These are phyloP conservation scores for Microbotryum lychnidis-dioicae DNA, from an alignment of 1,284 basidiomycete genomes.

Conservation along the genomic window DNA sequence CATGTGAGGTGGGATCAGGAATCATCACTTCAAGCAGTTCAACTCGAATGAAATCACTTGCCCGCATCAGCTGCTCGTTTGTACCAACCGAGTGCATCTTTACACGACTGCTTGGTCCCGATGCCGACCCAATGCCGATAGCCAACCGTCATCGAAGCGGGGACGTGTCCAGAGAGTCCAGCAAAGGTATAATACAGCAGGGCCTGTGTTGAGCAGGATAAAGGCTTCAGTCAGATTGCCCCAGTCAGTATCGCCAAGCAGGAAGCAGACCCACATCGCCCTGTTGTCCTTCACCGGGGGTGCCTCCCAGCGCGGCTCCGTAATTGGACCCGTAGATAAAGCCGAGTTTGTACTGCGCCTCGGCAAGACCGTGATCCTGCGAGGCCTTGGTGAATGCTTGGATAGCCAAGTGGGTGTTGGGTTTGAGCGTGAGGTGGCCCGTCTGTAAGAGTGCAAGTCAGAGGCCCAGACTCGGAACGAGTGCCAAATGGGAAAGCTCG, in stretches of 20 bases:
- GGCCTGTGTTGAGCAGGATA: conserved; percentile 50
- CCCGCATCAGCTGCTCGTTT: conserved; percentile 74
- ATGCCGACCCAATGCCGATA: conserved; percentile 96
- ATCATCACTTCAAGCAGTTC: too few relatives aligned
- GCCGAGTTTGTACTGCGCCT: conserved; percentile 71
- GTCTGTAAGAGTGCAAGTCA: not conserved
- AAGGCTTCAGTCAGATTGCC: not conserved
- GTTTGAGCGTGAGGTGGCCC: conserved; percentile 41
- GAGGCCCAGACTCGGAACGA: too few relatives aligned
- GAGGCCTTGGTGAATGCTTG: conserved; percentile 49
- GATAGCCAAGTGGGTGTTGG: conserved; percentile 36
- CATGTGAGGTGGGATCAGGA: not conserved
- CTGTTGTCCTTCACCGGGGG: conserved; percentile 46
- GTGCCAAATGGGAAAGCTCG: too few relatives aligned
- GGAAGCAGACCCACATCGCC: conserved; percentile 44
- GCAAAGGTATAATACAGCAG: conserved; percentile 89
- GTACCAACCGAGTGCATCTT: conserved; percentile 74
- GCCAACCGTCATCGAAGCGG: conserved; percentile 84
- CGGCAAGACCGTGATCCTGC: conserved; percentile 60
- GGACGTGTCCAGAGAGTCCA: conserved; percentile 73
- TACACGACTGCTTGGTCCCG: conserved; percentile 67
- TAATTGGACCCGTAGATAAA: conserved; percentile 72
- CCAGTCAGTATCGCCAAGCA: not conserved
- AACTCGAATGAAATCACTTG: conserved; percentile 33
- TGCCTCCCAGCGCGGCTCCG: conserved; percentile 44